These are phyloP conservation scores for Cynara cardunculus DNA, from an alignment of 129 eudicot species.

Conservation along the genomic window DNA sequence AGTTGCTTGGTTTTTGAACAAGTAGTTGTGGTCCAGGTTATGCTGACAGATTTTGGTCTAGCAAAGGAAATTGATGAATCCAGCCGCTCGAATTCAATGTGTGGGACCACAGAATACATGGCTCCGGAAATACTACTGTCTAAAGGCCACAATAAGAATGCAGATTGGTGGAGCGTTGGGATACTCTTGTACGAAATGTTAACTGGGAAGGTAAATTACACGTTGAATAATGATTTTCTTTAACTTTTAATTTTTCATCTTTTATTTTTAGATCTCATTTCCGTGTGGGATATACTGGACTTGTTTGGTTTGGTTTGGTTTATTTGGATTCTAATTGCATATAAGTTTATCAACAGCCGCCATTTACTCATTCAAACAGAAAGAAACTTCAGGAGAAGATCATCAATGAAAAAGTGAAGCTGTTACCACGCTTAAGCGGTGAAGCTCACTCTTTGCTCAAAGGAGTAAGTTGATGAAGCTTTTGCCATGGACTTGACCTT, in stretches of 20 bases:
- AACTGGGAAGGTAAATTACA: conserved; percentile 67
- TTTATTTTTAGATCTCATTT: background rate
- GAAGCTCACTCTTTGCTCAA: conserved; percentile 93
- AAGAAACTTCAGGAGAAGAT: conserved; percentile 93
- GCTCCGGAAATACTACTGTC: conserved; percentile 87
- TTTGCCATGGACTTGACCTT: background rate
- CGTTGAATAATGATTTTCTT: background rate
- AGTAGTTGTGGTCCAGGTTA: conserved; percentile 46
- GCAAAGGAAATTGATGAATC: conserved; percentile 92
- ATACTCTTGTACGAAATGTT: conserved; percentile 92
- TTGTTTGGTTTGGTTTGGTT: background rate
- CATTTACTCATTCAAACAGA: conserved; percentile 77
- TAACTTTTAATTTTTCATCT: background rate
- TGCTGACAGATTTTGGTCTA: conserved; percentile 93
- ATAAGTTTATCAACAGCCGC: conserved; percentile 53
- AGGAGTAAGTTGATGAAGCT: conserved; percentile 58
- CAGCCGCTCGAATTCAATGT: conserved; percentile 88
- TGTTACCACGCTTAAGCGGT: conserved; percentile 70
- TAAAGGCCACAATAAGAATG: conserved; percentile 89
- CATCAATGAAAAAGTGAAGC: conserved; percentile 78
- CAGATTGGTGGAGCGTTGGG: conserved; percentile 99
- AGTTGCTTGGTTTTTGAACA: background rate
- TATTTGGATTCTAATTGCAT: background rate
- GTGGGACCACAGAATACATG: conserved; percentile 98
- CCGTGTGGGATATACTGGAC: background rate